Evolutionary conservation across 495 filamentous ascomycete genomes (phyloP), one percentile per base, ranked within the genome.

Genomic region (Letharia lupina): DNA sequence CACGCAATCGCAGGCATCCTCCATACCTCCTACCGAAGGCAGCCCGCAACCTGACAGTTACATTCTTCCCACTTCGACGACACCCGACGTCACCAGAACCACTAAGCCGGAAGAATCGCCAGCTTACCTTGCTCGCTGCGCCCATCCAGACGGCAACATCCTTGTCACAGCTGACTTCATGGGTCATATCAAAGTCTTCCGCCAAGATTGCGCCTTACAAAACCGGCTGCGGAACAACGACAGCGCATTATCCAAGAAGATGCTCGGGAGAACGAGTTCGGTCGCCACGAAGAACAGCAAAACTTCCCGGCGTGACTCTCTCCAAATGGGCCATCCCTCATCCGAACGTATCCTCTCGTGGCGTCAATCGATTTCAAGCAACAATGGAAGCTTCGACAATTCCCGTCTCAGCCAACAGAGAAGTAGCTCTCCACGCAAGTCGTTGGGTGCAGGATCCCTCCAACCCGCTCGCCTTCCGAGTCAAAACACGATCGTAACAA

Each of bases 311-410:
- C 70, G 82, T 78, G 37, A 78, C 68, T 63, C 80, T 72, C 56
- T 79, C 76, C 66, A 78, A 78, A 37, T 57, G 70, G 85, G 75
- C 69, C 84, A 84, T 68, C 81, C 87, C 2, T 82, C 84, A 7
- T 86, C 87, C 10, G 93, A 98, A 67, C 83, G 90, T n/a, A 96
- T 97, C 64, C 81, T 96, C 47, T 90, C 86, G 62, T 98, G 93
- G 93, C 87, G 93, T 18, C 91, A 93, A 70, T 91, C 87, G 42
- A 82, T 92, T 64, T 84, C 80, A 35, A 85, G 84, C 62, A 75
- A 75, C 62, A 81, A 77, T 40, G 71, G 77, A 44, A 84, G 81
- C 68, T 73, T 81, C 39, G 83, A 85, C n/a, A 76, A 77, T 33
- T 78, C 79, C 50, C 77, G 76, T 62, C 73, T 75, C 20, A 75